Evolutionary conservation across 768 basidiomycete genomes (phyloP).

Genomic region (Trametes coccinea): DNA sequence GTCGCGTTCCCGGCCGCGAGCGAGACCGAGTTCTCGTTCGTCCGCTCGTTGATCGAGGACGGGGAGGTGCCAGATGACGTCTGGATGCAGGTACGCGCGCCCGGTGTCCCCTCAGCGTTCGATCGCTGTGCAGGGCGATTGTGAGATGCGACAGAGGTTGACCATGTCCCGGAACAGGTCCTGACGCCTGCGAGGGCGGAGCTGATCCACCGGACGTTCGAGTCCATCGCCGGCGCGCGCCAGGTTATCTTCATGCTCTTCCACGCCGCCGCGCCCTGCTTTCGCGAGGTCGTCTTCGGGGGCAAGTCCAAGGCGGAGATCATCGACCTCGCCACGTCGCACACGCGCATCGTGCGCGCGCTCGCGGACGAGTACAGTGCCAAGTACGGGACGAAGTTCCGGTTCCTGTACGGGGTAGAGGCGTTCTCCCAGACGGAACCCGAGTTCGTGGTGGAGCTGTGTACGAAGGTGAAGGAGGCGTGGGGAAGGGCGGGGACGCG

Average conservation of each 20-base stretch:
- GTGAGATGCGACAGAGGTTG: no score
- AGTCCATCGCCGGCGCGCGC: slow-evolving; percentile 84
- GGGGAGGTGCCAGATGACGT: slow-evolving; percentile 89
- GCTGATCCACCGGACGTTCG: slow-evolving; percentile 87
- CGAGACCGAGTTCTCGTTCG: slow-evolving; percentile 93
- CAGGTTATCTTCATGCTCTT: slow-evolving; percentile 98
- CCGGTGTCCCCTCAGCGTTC: not conserved
- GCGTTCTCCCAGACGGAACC: slow-evolving; percentile 98
- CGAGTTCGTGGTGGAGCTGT: slow-evolving; percentile 90
- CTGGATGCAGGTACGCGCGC: slow-evolving; percentile 83
- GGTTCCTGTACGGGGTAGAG: slow-evolving; percentile 98
- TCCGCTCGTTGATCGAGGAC: slow-evolving; percentile 83
- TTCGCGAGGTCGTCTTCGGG: slow-evolving; percentile 88
- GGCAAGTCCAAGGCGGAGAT: slow-evolving; percentile 92
- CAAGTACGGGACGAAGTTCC: slow-evolving; percentile 85
- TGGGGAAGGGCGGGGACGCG: slow-evolving; percentile 88
- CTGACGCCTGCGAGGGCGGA: slow-evolving; percentile 95
- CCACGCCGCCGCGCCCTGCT: slow-evolving; percentile 91
- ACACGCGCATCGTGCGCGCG: slow-evolving; percentile 84
- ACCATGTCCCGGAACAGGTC: slow-evolving; percentile 60
- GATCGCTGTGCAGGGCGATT: no score
- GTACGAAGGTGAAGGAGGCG: slow-evolving; percentile 86
- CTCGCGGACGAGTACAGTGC: slow-evolving; percentile 83
- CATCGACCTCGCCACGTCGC: slow-evolving; percentile 79
- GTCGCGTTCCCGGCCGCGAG: slow-evolving; percentile 97